Percentiles rank a stretch among this genome's conserved stretches.
phyloP scores from a whole-genome alignment of 331 rosid species.

The Quercus lobata region DNA sequence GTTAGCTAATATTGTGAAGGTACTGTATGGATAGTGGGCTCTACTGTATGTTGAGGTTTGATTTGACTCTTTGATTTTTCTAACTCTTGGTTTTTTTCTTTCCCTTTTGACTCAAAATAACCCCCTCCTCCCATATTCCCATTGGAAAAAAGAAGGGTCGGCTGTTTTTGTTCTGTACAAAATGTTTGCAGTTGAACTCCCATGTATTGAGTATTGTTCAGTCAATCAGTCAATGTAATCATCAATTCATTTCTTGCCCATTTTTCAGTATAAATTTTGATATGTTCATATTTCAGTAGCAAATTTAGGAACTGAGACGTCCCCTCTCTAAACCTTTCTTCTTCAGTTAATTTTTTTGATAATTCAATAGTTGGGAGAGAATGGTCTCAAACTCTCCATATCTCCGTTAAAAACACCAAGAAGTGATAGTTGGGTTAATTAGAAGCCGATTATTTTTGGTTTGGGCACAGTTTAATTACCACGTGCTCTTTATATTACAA shows the following conservation, averaged over 20 bases:
- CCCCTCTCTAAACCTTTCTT: not conserved
- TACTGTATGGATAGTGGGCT: not conserved
- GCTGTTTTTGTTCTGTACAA: not conserved
- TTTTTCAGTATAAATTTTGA: not conserved
- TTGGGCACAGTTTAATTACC: no score
- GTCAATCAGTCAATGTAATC: not conserved
- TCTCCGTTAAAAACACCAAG: no score
- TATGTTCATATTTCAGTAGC: not conserved
- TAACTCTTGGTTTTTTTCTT: not conserved
- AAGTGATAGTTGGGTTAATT: no score
- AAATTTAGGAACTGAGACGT: not conserved
- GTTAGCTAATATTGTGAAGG: not conserved
- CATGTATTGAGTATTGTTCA: not conserved
- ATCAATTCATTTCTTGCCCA: not conserved
- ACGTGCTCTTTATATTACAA: no score
- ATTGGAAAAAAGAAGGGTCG: not conserved
- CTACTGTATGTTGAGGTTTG: not conserved
- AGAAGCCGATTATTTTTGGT: no score
- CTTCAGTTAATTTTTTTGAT: no score
- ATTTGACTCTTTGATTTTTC: not conserved
- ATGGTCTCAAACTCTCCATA: no score
- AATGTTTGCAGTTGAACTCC: not conserved
- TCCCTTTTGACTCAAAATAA: not conserved
- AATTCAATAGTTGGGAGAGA: no score
- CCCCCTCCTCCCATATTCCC: slow-evolving; percentile 3